Conservation (phyloP, 768 basidiomycete genomes). For the Rhodotorula paludigena region DNA sequence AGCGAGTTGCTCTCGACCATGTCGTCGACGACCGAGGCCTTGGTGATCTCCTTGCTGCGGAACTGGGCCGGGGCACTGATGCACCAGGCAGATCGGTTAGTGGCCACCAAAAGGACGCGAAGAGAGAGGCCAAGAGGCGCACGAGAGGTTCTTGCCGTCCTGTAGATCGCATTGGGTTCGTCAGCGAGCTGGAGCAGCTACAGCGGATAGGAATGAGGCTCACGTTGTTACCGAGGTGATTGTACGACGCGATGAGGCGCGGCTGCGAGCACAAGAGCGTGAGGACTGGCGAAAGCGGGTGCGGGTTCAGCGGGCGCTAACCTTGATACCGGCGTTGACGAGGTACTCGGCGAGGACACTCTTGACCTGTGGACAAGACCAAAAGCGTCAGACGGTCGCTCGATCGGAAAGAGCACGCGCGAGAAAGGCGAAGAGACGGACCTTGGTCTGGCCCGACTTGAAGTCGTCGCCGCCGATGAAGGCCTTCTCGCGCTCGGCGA, state of each 20-base stretch:
- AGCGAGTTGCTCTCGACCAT: constrained; percentile 83
- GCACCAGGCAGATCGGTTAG: no score
- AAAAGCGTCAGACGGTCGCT: no score
- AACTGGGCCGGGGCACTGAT: constrained; percentile 73
- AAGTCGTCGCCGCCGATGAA: constrained; percentile 98
- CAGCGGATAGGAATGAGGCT: constrained; percentile 75
- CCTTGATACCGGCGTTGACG: constrained; percentile 93
- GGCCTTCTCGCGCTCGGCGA: constrained; percentile 78
- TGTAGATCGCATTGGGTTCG: no score
- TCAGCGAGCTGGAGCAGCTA: no score
- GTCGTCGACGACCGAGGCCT: constrained; percentile 94
- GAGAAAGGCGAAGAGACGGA: no score
- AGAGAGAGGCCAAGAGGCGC: no score
- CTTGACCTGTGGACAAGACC: no score
- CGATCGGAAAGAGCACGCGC: no score
- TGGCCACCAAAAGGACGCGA: no score
- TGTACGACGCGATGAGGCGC: constrained; percentile 92
- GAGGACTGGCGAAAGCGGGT: no score
- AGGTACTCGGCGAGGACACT: constrained; percentile 95
- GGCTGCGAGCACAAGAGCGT: constrained; percentile 50
- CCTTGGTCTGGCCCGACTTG: constrained; percentile 87
- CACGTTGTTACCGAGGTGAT: constrained; percentile 98
- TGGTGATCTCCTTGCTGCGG: constrained; percentile 97
- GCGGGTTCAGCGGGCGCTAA: no score
- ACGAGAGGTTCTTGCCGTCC: background rate